Base-by-base conservation (phyloP, 768 basidiomycete genomes). In the Russula griseocarnosa region DNA sequence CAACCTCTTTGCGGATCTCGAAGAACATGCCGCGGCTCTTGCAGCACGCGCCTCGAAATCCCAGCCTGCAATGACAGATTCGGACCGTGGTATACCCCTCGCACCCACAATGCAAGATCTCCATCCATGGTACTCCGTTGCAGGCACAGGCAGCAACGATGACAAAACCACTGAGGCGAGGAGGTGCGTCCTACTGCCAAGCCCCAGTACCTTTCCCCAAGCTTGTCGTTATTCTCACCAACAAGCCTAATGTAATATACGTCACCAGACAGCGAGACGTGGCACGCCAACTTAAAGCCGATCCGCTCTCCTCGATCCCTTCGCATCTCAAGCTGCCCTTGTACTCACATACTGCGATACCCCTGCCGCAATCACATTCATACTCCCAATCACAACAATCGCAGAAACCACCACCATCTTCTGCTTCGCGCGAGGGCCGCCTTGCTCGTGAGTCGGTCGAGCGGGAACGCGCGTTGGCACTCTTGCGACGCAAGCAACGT, bases 1-100 rank as follows among this genome's bases (percentile, higher is more conserved):
- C 74, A 93, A 92, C 71, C 75, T 94, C 57, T 93, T 92, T 67
- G 86, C 88, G 68, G 90, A 92, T 69, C 67, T 92, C n/a, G 91
- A 92, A 70, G 72, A 82, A 80, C 81, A 78, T 66, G 76, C 80
- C 5, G 75, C 81, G 24, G 71, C 80, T 0, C 76, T 80, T 7
- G 75, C 82, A 2, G 75, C 79, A 16, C 80, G 78, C 26, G 78
- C 81, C 3, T 78, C 80, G 5, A 83, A 81, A 72, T 71, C 70
- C 46, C 66, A 69, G 32, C 58, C 61, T 11, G 52, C 69, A 22
- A 59, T 67, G 49, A 50, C 68, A 50, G 85, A 87, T 69, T 79
- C 80, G 0, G 91, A 94, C 57, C 84, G 83, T 67, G 91, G 92
- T 20, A 73, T 91, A 9, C 79, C 88, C 2, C 77, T 93, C 5